A percentile compares a stretch with the other conserved stretches of the same genome.
These are phyloP conservation scores for Bimuria novae-zelandiae DNA, from an alignment of 2,329 filamentous ascomycete species.

Conservation along the genomic window DNA sequence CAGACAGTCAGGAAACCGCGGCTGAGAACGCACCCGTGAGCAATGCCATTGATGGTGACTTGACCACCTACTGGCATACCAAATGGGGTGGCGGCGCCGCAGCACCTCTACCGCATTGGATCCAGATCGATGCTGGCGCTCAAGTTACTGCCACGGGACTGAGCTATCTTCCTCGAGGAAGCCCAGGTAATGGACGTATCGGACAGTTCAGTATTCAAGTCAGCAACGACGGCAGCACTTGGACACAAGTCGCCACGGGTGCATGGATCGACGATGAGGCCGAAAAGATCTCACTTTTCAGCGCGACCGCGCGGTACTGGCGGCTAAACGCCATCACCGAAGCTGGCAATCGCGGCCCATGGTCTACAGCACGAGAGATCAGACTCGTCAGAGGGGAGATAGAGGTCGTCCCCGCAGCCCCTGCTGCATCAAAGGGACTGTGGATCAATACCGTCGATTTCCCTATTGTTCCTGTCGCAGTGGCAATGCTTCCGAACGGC, in stretches of 20 bases:
- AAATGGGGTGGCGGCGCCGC: constrained; percentile 5
- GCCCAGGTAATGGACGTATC: constrained; percentile 22
- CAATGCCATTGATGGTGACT: constrained; percentile 20
- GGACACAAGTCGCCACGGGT: constrained; percentile 18
- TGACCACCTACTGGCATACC: constrained; percentile 21
- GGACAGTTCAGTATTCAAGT: constrained; percentile 19
- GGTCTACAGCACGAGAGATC: constrained; percentile 25
- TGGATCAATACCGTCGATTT: constrained; percentile 37
- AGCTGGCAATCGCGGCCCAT: constrained; percentile 24
- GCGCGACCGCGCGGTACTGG: constrained; percentile 19
- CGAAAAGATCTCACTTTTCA: constrained; percentile 21
- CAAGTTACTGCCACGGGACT: constrained; percentile 17
- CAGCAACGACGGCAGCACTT: constrained; percentile 20
- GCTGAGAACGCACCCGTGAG: not conserved
- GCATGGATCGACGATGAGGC: constrained; percentile 21
- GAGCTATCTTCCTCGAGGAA: constrained; percentile 17
- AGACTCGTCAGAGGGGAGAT: constrained; percentile 16
- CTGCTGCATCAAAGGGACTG: constrained; percentile 24
- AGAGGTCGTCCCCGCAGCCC: constrained; percentile 16
- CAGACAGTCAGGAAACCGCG: constrained; percentile 17
- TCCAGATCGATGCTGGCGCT: constrained; percentile 23
- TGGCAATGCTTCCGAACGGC: constrained; percentile 28
- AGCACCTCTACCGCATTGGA: constrained; percentile 21
- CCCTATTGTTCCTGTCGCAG: constrained; percentile 31
- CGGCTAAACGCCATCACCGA: constrained; percentile 22